phyloP scores from a whole-genome alignment of 2,329 filamentous ascomycete genomes.

The Magnaporthiopsis incrustans region DNA sequence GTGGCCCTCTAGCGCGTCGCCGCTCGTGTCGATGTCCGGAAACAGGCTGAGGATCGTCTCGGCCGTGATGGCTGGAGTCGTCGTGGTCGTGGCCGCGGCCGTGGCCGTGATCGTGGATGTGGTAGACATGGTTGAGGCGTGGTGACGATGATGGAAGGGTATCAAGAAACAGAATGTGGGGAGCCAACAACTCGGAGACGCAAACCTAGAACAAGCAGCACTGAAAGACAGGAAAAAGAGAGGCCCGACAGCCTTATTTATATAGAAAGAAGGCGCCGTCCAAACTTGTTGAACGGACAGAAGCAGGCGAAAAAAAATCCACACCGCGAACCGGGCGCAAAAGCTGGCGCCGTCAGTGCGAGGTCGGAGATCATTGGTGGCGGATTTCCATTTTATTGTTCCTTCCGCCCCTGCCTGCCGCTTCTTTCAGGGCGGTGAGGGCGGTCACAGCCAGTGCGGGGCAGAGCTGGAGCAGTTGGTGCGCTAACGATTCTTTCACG shows the following conservation, averaged over 20 bases:
- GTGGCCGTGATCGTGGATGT: slow-evolving; percentile 18
- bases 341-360: neutral
- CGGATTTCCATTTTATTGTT: neutral
- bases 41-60: slow-evolving; percentile 83
- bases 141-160: neutral
- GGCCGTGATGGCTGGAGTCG: slow-evolving; percentile 63
- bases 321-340: neutral
- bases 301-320: neutral
- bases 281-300: neutral
- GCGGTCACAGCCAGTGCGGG: neutral
- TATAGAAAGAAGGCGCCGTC: neutral
- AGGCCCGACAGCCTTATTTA: neutral
- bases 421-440: neutral
- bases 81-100: slow-evolving; percentile 33
- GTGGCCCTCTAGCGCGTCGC: slow-evolving; percentile 76
- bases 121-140: neutral
- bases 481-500: neutral
- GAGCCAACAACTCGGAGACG: neutral
- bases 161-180: neutral
- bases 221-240: neutral
- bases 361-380: neutral
- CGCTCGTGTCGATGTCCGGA: slow-evolving; percentile 68
- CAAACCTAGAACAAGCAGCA: neutral
- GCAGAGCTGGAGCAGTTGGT: neutral
- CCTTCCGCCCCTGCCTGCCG: too few species aligned